Conservation (phyloP, 345 rosid species). For the Acer negundo region DNA sequence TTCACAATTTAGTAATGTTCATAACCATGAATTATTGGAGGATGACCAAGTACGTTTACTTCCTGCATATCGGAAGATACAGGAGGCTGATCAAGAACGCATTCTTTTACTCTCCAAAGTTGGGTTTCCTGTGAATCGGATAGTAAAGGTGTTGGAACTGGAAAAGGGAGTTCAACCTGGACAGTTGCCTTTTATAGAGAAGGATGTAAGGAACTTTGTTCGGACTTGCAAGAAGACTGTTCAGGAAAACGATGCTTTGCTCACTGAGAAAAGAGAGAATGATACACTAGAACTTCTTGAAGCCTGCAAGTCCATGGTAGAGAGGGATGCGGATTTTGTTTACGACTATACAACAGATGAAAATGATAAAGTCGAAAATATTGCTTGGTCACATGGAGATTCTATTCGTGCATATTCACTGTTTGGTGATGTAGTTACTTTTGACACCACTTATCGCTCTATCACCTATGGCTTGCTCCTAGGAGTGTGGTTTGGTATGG, state of each 20-base stretch:
- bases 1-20: too few relatives aligned
- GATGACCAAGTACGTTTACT: too few relatives aligned
- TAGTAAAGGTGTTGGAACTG: too few relatives aligned
- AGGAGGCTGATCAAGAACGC: too few relatives aligned
- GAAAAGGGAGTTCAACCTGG: too few relatives aligned
- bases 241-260: constrained; percentile 85
- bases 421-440: constrained; percentile 77
- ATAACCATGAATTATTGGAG: too few relatives aligned
- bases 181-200: too few relatives aligned
- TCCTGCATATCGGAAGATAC: too few relatives aligned
- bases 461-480: constrained; percentile 81
- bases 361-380: constrained; percentile 68
- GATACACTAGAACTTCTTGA: constrained; percentile 76
- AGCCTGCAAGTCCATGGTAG: constrained; percentile 67
- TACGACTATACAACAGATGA: constrained; percentile 71
- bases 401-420: constrained; percentile 54
- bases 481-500: constrained; percentile 82
- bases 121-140: too few relatives aligned
- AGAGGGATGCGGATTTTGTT: constrained; percentile 66
- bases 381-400: constrained; percentile 85
- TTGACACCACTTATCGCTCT: constrained; percentile 76
- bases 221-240: constrained; percentile 81
- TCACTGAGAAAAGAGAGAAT: constrained; percentile 68
- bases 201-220: constrained; percentile 90
- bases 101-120: too few relatives aligned